These are phyloP conservation scores for Ramularia endophylla DNA, from an alignment of 2,329 filamentous ascomycete genomes.

Conservation along the genomic window DNA sequence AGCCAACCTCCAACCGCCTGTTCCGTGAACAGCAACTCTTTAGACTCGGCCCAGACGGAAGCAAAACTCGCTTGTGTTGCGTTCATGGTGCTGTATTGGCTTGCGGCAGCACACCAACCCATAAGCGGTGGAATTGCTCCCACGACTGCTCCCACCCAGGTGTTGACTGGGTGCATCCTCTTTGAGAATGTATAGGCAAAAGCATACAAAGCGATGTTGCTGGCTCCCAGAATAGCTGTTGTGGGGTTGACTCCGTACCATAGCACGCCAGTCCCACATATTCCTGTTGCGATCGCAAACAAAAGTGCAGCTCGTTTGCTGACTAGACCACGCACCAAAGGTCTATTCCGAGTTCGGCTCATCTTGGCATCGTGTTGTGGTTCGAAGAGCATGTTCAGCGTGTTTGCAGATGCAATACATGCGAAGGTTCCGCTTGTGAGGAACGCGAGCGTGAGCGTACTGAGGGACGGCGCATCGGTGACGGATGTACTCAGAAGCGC, in stretches of 20 bases:
- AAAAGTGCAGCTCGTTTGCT: constrained; percentile 63
- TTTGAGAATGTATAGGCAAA: constrained; percentile 92
- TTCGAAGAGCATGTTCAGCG: constrained; percentile 97
- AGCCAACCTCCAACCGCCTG: constrained; percentile 70
- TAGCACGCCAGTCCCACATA: constrained; percentile 63
- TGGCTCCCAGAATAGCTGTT: constrained; percentile 73
- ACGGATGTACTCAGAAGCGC: constrained; percentile 68
- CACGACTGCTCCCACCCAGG: constrained; percentile 89
- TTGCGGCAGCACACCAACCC: constrained; percentile 95
- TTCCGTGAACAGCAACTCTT: constrained; percentile 31
- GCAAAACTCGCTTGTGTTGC: constrained; percentile 11
- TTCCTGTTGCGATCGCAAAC: constrained; percentile 72
- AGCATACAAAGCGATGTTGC: constrained; percentile 86
- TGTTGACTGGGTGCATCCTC: constrained; percentile 78
- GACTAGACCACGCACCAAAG: constrained; percentile 76
- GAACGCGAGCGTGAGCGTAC: constrained; percentile 85
- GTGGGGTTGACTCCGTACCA: constrained; percentile 94
- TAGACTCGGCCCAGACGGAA: constrained; percentile 25
- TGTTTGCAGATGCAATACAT: constrained; percentile 85
- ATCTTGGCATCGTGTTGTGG: constrained; percentile 84
- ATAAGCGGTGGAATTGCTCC: constrained; percentile 93
- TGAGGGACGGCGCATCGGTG: constrained; percentile 70
- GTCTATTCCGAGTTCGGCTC: constrained; percentile 85
- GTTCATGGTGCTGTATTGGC: constrained; percentile 61
- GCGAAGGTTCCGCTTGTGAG: constrained; percentile 80